Percentiles rank a stretch among this genome's conserved stretches.
Conservation (phyloP, 495 filamentous ascomycete genomes). For the Aspergillus cavernicola region DNA sequence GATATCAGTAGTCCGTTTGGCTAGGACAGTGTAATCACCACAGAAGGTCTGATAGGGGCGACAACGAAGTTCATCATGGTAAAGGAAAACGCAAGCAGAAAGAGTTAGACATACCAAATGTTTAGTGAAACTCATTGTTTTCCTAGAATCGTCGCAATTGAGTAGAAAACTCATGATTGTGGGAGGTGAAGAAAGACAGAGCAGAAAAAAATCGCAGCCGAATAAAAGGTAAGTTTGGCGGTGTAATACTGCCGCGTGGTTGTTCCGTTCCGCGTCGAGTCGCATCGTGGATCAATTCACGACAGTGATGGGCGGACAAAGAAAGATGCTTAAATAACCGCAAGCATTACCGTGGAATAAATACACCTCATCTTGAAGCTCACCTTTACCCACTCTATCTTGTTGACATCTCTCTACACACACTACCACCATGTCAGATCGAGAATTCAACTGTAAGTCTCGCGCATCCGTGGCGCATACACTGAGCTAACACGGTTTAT, state of each 20-base stretch:
- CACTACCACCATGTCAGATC: conserved; percentile 73
- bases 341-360: neutral
- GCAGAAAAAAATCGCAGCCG: conserved; percentile 21
- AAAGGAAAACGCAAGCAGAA: conserved; percentile 17
- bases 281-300: conserved; percentile 13
- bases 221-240: conserved; percentile 30
- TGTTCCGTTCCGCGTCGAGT: conserved; percentile 25
- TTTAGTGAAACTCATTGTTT: conserved; percentile 21
- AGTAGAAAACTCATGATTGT: conserved; percentile 8
- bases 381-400: conserved; percentile 6
- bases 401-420: neutral
- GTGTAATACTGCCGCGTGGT: conserved; percentile 28
- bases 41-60: conserved; percentile 85
- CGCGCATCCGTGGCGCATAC: conserved; percentile 18
- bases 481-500: conserved; percentile 22
- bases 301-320: conserved; percentile 5
- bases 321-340: neutral
- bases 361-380: neutral
- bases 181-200: conserved; percentile 22
- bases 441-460: conserved; percentile 74
- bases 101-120: conserved; percentile 35
- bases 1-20: conserved; percentile 85
- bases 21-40: conserved; percentile 91
- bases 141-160: neutral
- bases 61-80: conserved; percentile 83